These are phyloP conservation scores for Rosa hybrid DNA, from an alignment of 331 rosid genomes.

Conservation along the genomic window DNA sequence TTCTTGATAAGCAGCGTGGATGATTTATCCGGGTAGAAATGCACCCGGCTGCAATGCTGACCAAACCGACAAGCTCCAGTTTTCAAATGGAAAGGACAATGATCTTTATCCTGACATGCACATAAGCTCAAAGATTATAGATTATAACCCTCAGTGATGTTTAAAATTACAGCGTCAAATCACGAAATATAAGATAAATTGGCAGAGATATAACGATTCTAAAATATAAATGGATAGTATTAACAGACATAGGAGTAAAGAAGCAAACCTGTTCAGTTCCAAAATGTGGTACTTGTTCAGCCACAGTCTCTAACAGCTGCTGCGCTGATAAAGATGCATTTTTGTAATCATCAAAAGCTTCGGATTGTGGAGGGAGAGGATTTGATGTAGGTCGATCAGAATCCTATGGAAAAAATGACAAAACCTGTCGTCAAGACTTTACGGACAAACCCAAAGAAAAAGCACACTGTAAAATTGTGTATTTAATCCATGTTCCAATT, in stretches of 20 bases:
- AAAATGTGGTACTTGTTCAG: slow-evolving; percentile 79
- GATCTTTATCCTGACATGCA: slow-evolving; percentile 80
- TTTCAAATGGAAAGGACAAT: slow-evolving; percentile 93
- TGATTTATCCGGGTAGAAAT: slow-evolving; percentile 79
- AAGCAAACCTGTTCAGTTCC: slow-evolving; percentile 83
- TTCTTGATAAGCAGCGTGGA: slow-evolving; percentile 80
- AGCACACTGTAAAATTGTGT: neutral
- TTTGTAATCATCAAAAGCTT: slow-evolving; percentile 39
- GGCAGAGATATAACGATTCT: neutral
- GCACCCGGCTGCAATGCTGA: slow-evolving; percentile 93
- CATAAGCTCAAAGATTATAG: neutral
- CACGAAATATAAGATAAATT: neutral
- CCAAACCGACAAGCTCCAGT: slow-evolving; percentile 98
- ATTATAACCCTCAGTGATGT: neutral
- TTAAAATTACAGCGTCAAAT: slow-evolving; percentile 1
- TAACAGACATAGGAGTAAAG: neutral
- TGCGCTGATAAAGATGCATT: slow-evolving; percentile 38
- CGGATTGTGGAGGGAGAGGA: slow-evolving; percentile 86
- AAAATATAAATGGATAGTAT: neutral
- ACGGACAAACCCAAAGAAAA: neutral
- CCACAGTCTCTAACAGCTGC: slow-evolving; percentile 44
- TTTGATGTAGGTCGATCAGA: slow-evolving; percentile 71
- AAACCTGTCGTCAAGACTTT: neutral
- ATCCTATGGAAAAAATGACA: slow-evolving; percentile 36
- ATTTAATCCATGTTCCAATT: neutral